Percentiles rank a stretch among this genome's conserved stretches.
Conservation (phyloP, 1,139 yeast species). For the Suhomyces coccinellae region DNA sequence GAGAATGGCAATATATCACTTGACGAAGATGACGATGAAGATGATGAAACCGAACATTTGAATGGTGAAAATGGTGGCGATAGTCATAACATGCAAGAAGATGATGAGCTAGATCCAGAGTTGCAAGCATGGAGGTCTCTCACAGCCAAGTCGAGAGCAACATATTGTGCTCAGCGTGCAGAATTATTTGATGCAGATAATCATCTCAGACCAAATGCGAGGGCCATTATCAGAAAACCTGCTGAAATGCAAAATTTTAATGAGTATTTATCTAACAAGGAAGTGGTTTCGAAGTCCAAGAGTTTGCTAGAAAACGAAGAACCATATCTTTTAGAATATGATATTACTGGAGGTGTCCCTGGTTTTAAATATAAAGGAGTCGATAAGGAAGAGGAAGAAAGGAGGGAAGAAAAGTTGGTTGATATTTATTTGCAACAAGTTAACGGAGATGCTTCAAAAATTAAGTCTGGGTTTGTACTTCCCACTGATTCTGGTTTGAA, state of each 20-base stretch:
- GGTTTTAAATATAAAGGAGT: slow-evolving; percentile 55
- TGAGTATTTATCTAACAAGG: slow-evolving; percentile 46
- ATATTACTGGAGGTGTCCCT: slow-evolving; percentile 79
- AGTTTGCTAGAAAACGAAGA: slow-evolving; percentile 60
- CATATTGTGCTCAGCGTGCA: slow-evolving; percentile 69
- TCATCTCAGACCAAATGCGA: slow-evolving; percentile 62
- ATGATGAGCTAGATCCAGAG: slow-evolving; percentile 34
- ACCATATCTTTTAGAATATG: slow-evolving; percentile 79
- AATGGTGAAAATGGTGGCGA: slow-evolving; percentile 14
- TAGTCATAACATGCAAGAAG: slow-evolving; percentile 35
- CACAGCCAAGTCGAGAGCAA: slow-evolving; percentile 78
- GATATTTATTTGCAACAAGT: slow-evolving; percentile 37
- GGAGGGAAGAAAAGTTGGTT: slow-evolving; percentile 50
- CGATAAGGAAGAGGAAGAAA: slow-evolving; percentile 48
- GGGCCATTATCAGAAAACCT: slow-evolving; percentile 64
- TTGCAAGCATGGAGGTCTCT: slow-evolving; percentile 76
- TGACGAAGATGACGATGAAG: slow-evolving; percentile 32
- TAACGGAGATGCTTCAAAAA: slow-evolving; percentile 29
- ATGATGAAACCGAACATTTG: slow-evolving; percentile 20
- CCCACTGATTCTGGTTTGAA: slow-evolving; percentile 58
- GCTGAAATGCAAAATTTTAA: slow-evolving; percentile 58
- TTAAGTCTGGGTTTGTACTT: slow-evolving; percentile 33
- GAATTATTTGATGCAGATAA: slow-evolving; percentile 59
- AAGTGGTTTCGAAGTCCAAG: slow-evolving; percentile 41
- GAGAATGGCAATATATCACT: slow-evolving; percentile 26